phyloP scores from a whole-genome alignment of 2,329 filamentous ascomycete species.

The Trichothecium roseum region DNA sequence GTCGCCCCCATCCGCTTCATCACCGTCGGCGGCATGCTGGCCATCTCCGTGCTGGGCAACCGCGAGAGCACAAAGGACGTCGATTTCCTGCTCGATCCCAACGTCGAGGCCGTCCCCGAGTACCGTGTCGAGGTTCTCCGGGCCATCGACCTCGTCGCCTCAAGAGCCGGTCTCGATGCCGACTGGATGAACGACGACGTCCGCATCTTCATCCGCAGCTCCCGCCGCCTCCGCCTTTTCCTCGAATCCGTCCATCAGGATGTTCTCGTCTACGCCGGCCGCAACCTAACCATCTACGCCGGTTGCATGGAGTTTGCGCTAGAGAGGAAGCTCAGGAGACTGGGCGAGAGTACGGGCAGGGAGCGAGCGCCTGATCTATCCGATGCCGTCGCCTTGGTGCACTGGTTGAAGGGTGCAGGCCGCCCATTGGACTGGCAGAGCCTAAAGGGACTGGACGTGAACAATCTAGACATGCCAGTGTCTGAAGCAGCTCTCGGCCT shows the following conservation, averaged over 20 bases:
- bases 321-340: slow-evolving; percentile 11
- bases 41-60: slow-evolving; percentile 10
- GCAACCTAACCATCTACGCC: slow-evolving; percentile 10
- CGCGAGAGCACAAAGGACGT: slow-evolving; percentile 9
- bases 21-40: slow-evolving; percentile 10
- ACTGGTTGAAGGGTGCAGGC: slow-evolving; percentile 1
- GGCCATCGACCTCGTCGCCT: slow-evolving; percentile 7
- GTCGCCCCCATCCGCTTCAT: slow-evolving; percentile 14
- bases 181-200: slow-evolving; percentile 14
- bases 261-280: slow-evolving; percentile 8
- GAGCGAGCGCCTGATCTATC: slow-evolving; percentile 3
- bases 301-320: slow-evolving; percentile 10
- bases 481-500: neutral
- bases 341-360: slow-evolving; percentile 3
- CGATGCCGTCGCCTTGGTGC: slow-evolving; percentile 6
- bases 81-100: slow-evolving; percentile 12
- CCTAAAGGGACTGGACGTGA: slow-evolving; percentile 3
- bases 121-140: slow-evolving; percentile 9
- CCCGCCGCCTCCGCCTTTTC: slow-evolving; percentile 10
- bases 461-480: slow-evolving; percentile 3
- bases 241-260: slow-evolving; percentile 10
- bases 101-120: slow-evolving; percentile 10
- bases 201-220: slow-evolving; percentile 6
- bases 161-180: neutral
- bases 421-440: slow-evolving; percentile 3